These are phyloP conservation scores for Actinomucor elegans DNA, from an alignment of 371 early-diverging fungal species.

Conservation along the genomic window DNA sequence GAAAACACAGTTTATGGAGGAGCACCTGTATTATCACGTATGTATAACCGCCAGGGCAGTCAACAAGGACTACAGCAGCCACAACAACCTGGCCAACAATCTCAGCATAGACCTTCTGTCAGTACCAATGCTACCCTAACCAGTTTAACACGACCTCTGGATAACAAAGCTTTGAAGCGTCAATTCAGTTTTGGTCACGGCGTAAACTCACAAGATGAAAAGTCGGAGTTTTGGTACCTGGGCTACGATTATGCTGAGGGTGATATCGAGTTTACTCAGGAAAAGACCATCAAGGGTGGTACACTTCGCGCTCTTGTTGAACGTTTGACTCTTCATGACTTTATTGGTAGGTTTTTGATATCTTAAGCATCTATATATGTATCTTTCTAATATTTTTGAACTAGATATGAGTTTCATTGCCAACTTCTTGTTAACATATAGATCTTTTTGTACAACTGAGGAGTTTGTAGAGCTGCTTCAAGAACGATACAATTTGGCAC, in stretches of 20 bases:
- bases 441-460: constrained; percentile 77
- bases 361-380: neutral
- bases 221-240: constrained; percentile 49
- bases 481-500: constrained; percentile 69
- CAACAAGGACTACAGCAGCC: neutral
- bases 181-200: constrained; percentile 20
- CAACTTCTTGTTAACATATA: constrained; percentile 88
- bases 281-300: constrained; percentile 83
- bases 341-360: constrained; percentile 29
- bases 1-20: neutral
- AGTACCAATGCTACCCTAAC: neutral
- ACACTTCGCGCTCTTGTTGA: constrained; percentile 86
- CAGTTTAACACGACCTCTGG: constrained; percentile 4
- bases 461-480: constrained; percentile 73
- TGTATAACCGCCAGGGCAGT: constrained; percentile 11
- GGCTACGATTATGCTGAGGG: constrained; percentile 73
- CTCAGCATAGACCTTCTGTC: constrained; percentile 19
- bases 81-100: neutral
- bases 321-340: constrained; percentile 84
- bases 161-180: constrained; percentile 16
- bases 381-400: neutral
- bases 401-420: constrained; percentile 76
- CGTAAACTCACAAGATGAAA: constrained; percentile 8
- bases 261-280: constrained; percentile 79
- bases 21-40: constrained; percentile 3